Percentiles rank a stretch among this genome's conserved stretches.
Conservation (phyloP, 768 basidiomycete species). For the Suillus spraguei region DNA sequence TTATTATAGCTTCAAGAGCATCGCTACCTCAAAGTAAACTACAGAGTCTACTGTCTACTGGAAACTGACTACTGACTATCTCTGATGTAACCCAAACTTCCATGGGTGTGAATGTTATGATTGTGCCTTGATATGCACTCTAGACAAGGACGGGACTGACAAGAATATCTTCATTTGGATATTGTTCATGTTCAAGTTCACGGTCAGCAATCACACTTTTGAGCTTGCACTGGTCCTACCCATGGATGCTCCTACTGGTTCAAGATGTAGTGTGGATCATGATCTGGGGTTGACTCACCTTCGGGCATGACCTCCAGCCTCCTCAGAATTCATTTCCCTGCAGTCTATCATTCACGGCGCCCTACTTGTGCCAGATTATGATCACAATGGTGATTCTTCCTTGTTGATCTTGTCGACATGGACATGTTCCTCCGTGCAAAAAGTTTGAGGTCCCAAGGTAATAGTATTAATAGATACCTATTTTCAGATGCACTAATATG, state of each 20-base stretch:
- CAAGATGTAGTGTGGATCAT: constrained; percentile 15
- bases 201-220: constrained; percentile 12
- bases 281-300: constrained; percentile 22
- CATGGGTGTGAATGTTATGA: constrained; percentile 28
- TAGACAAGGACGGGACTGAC: neutral
- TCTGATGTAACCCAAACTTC: constrained; percentile 35
- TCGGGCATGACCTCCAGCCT: constrained; percentile 7
- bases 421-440: constrained; percentile 28
- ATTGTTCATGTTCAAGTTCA: constrained; percentile 21
- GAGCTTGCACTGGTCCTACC: constrained; percentile 24
- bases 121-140: constrained; percentile 27
- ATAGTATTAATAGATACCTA: no score
- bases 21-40: constrained; percentile 29
- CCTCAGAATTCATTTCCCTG: constrained; percentile 3
- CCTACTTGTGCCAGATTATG: constrained; percentile 10
- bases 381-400: constrained; percentile 20
- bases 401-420: constrained; percentile 31
- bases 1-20: constrained; percentile 27
- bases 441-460: neutral
- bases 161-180: constrained; percentile 13
- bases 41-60: constrained; percentile 32
- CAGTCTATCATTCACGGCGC: constrained; percentile 3
- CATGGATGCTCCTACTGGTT: constrained; percentile 19
- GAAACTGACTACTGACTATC: constrained; percentile 27
- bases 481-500: no score